Conservation (phyloP, 441 rosid species). For the Populus hybrid region DNA sequence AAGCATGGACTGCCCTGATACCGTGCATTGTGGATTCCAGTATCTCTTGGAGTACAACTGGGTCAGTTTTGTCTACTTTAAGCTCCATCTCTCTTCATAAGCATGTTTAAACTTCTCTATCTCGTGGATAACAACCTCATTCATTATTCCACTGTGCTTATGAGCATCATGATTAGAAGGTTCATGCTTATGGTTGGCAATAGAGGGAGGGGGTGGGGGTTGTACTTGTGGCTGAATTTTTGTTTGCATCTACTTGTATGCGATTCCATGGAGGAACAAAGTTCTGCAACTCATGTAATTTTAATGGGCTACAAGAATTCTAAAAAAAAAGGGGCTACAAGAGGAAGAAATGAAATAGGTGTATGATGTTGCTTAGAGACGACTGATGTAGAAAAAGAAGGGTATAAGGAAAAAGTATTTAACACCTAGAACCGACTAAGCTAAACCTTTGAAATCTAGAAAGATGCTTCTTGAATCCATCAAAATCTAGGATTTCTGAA, state of each 20-base stretch:
- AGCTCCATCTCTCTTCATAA: background rate
- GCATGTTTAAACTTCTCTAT: background rate
- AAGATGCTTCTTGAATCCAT: background rate
- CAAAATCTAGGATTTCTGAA: background rate
- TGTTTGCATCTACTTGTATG: background rate
- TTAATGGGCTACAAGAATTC: background rate
- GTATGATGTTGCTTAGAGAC: background rate
- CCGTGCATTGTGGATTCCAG: conserved; percentile 74
- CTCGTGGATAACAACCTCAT: background rate
- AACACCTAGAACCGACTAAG: background rate
- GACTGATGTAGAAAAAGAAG: background rate
- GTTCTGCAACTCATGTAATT: background rate
- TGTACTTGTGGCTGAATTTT: background rate
- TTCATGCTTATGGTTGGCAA: background rate
- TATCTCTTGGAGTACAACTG: conserved; percentile 79
- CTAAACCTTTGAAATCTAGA: background rate
- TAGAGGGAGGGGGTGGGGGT: background rate
- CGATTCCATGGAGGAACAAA: background rate
- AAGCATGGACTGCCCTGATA: conserved; percentile 84
- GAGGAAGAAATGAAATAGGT: background rate
- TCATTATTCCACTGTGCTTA: background rate
- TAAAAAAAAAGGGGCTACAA: background rate
- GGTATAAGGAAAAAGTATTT: background rate
- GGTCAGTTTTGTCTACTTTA: conserved; percentile 45
- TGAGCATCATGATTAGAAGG: background rate